These are phyloP conservation scores for Akebia trifoliata DNA, from an alignment of 164 flowering plant species.

Conservation along the genomic window DNA sequence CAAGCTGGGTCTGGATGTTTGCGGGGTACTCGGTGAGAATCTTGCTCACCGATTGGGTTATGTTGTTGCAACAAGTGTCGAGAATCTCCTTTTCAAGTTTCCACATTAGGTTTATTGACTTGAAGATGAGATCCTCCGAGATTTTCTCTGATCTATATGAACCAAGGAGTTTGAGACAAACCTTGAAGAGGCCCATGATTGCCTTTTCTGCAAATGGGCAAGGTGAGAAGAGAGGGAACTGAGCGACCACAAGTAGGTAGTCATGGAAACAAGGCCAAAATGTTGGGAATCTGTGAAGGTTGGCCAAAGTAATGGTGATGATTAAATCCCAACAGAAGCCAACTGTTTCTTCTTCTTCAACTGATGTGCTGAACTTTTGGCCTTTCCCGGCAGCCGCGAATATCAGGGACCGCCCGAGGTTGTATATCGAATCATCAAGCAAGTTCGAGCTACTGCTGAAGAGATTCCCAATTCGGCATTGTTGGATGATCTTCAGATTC, in stretches of 20 bases:
- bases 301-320: slow-evolving; percentile 33
- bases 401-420: slow-evolving; percentile 74
- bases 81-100: slow-evolving; percentile 73
- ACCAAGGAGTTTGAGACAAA: slow-evolving; percentile 49
- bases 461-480: slow-evolving; percentile 69
- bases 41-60: slow-evolving; percentile 44
- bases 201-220: slow-evolving; percentile 82
- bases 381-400: slow-evolving; percentile 90
- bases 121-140: slow-evolving; percentile 71
- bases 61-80: slow-evolving; percentile 57
- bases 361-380: slow-evolving; percentile 81
- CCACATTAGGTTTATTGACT: slow-evolving; percentile 79
- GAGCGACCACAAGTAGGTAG: slow-evolving; percentile 51
- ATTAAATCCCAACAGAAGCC: slow-evolving; percentile 83
- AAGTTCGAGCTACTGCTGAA: slow-evolving; percentile 51
- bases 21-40: slow-evolving; percentile 54
- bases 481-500: slow-evolving; percentile 68
- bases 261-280: slow-evolving; percentile 87
- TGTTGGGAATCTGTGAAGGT: slow-evolving; percentile 41
- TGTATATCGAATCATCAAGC: slow-evolving; percentile 48
- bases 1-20: slow-evolving; percentile 56
- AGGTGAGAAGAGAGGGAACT: slow-evolving; percentile 75
- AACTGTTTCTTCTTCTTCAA: slow-evolving; percentile 89
- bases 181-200: slow-evolving; percentile 46
- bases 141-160: slow-evolving; percentile 33